Percentiles rank a stretch among this genome's conserved stretches.
These are phyloP conservation scores for Entomortierella chlamydospora DNA, from an alignment of 192 early-diverging fungal species.

Conservation along the genomic window DNA sequence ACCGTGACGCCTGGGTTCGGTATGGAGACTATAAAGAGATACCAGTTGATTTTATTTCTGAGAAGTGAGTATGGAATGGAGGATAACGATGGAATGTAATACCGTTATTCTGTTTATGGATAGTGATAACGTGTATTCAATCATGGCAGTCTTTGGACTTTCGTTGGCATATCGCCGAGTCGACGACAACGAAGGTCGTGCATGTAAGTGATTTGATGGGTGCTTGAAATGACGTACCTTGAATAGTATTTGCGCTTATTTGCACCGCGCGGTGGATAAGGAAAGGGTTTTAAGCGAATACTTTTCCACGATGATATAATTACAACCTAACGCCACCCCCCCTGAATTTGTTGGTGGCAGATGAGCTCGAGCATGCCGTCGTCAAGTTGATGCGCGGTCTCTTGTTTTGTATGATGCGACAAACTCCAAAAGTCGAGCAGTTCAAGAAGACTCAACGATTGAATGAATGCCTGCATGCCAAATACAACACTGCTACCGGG, in stretches of 20 bases:
- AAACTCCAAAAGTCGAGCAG: conserved; percentile 81
- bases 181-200: conserved; percentile 83
- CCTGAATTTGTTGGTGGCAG: conserved; percentile 42
- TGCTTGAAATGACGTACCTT: background rate
- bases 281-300: too few relatives aligned
- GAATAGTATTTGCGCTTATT: background rate
- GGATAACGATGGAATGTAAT: too few relatives aligned
- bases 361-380: conserved; percentile 87
- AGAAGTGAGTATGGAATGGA: too few relatives aligned
- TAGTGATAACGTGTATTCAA: conserved; percentile 91
- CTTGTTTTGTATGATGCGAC: conserved; percentile 85
- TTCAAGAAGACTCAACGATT: conserved; percentile 85
- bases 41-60: conserved; percentile 14
- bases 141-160: conserved; percentile 84
- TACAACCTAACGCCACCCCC: background rate
- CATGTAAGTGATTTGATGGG: conserved; percentile 65
- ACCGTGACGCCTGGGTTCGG: conserved; percentile 90
- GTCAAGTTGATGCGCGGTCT: conserved; percentile 90
- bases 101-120: background rate
- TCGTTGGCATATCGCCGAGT: conserved; percentile 86
- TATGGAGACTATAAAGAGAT: conserved; percentile 8
- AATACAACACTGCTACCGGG: conserved; percentile 87
- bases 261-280: background rate
- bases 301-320: too few relatives aligned
- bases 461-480: conserved; percentile 86